Evolutionary conservation across 306 rosid species (phyloP), one percentile per base, ranked within the genome.

Genomic region (Cucumis cinereus): DNA sequence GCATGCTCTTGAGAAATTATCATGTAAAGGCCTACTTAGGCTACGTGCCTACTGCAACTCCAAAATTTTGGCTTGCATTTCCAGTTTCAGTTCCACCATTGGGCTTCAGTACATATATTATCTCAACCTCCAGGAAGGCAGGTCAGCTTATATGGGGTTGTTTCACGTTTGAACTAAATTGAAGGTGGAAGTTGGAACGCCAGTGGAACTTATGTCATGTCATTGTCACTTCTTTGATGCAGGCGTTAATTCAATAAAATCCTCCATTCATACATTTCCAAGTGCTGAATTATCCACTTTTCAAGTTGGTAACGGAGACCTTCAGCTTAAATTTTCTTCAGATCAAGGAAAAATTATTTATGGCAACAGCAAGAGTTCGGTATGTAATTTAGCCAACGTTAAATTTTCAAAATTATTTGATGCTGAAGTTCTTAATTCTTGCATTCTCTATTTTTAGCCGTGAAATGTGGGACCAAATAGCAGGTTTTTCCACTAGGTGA

Each of bases 231-330:
- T 77, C 52, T 64, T 82, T 62, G 73, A 72, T 86, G 74, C 73
- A 93, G 98, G 92, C 61, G 54, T 59, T 69, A 45, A 81, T 57
- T 75, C 89, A 69, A 82, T 82, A 68, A 91, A 84, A 87, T 93
- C 97, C 61, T 81, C 86, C 26, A 67, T 79, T 59, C 47, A 78
- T 52, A 74, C 74, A 59, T 77, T 82, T 80, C 82, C 77, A 6
- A 76, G 73, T 36, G 24, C 70, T 50, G 86, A 80, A 78, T 54
- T 74, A 43, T 78, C 86, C 9, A 80, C 81, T 40, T 53, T 87
- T 80, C 79, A 80, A 80, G 86, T 87, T 71, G 90, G 88, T 40
- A 81, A 76, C 41, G 88, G 86, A 80, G 82, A 87, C 76, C 66
- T 87, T 75, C 83, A 68, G 81, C 90, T 87, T 59, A 73, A 77